Evolutionary conservation across 2,329 filamentous ascomycete genomes (phyloP).

Genomic region (Hymenoscyphus fructigenus): DNA sequence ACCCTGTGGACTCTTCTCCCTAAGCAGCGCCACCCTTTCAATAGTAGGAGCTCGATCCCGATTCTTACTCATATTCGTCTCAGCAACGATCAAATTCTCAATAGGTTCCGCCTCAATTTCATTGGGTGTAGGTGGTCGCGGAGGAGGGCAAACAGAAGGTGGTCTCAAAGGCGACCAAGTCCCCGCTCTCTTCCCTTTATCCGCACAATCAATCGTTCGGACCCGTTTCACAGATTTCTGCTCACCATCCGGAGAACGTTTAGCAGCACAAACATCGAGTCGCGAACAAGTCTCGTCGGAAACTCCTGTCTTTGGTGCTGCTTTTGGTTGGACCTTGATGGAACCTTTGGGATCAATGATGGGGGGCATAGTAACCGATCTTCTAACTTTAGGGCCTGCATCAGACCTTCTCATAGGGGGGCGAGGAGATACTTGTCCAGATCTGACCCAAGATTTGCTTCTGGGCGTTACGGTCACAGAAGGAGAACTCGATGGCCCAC

Average conservation of each 20-base stretch:
- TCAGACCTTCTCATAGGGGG: conserved; percentile 5
- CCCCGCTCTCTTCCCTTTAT: conserved; percentile 19
- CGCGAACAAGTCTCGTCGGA: not conserved
- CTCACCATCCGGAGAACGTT: conserved; percentile 13
- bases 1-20: conserved; percentile 14
- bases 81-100: not conserved
- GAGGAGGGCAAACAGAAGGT: conserved; percentile 24
- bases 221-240: conserved; percentile 19
- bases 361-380: not conserved
- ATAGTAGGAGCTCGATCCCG: conserved; percentile 6
- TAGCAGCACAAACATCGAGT: conserved; percentile 11
- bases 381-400: not conserved
- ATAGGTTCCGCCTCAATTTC: not conserved
- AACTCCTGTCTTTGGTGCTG: not conserved
- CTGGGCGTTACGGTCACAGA: conserved; percentile 8
- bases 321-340: conserved; percentile 11
- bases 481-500: conserved; percentile 9
- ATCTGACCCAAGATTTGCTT: conserved; percentile 8
- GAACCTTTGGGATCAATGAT: not conserved
- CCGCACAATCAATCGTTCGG: conserved; percentile 23
- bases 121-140: conserved; percentile 12
- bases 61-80: not conserved
- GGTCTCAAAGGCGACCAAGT: conserved; percentile 18
- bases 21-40: conserved; percentile 14
- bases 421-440: not conserved